Percentiles rank a stretch among this genome's conserved stretches.
Evolutionary conservation across 805 yeast species (phyloP).

Genomic region (Tetrapisispora taiwanensis): DNA sequence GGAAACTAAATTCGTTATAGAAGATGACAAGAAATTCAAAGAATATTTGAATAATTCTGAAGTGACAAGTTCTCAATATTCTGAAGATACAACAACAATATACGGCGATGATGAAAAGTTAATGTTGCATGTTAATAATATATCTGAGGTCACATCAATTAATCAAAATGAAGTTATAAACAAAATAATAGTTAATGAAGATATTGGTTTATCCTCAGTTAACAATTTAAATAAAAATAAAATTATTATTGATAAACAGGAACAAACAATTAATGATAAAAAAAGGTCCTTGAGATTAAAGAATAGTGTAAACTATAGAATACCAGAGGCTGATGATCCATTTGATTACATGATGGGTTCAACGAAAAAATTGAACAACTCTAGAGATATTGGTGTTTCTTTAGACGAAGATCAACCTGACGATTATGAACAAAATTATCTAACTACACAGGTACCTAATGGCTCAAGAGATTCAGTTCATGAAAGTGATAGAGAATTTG

Average conservation of each 20-base stretch:
- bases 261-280: background rate
- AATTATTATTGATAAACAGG: background rate
- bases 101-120: background rate
- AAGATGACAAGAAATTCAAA: no score
- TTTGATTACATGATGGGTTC: slow-evolving; percentile 19
- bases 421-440: slow-evolving; percentile 14
- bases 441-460: slow-evolving; percentile 29
- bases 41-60: background rate
- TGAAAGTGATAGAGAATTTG: slow-evolving; percentile 36
- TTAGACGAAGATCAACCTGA: slow-evolving; percentile 11
- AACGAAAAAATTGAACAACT: background rate
- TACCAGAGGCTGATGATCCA: slow-evolving; percentile 25
- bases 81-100: slow-evolving; percentile 4
- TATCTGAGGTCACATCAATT: background rate
- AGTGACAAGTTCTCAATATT: background rate
- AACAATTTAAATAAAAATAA: background rate
- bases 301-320: slow-evolving; percentile 18
- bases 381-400: slow-evolving; percentile 11
- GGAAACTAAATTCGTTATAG: background rate
- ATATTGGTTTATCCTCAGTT: background rate
- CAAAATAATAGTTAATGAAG: background rate
- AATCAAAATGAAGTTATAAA: background rate
- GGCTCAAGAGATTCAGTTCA: slow-evolving; percentile 30
- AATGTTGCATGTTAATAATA: background rate
- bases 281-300: slow-evolving; percentile 16